Base-by-base conservation (phyloP, 768 basidiomycete genomes). In the Termitomyces eurrhizus region DNA sequence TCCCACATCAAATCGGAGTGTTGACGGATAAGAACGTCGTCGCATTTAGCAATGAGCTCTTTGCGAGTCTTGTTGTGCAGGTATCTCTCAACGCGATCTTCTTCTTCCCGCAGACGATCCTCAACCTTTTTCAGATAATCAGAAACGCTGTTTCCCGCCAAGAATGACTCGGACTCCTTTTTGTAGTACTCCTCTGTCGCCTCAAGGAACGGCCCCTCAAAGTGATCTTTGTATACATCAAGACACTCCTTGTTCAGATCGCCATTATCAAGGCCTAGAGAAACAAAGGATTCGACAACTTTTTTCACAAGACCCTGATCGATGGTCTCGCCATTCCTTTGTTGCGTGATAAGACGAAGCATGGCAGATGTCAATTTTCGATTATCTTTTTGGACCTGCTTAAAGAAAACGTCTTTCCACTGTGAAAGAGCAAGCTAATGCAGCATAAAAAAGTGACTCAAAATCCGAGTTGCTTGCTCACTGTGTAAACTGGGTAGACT, bases 81-180 rank as follows among this genome's bases (percentile, higher is more conserved):
- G 73, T 98, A 98, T 60, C 94, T 83, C 73, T 98, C 96, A 48
- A 98, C 94, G 48, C 97, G 86, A 68, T 95, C 92, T 74, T 96
- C 94, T 69, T 99, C 97, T 73, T 99, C 97, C 56, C 87, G 83
- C 57, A 99, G 78, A 50, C 97, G 87, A 68, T 92, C 91, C 67
- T 98, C 95, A 1, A 95, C 97, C 75, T 94, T 96, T 79, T 90
- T 96, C 70, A 99, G 82, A 74, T 98, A 99, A 72, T 98, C 97
- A 26, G 93, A 91, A 36, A 98, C 93, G 53, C 86, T 90, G 75
- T 95, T 95, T 70, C 91, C 87, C 7, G 89, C 89, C 46, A 98
- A 84, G 83, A 95, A 99, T 3, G 89, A 83, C 64, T 94, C 90
- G 0, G 94, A 96, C 75, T 99, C 97, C 64, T 87, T 83, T 70